Evolutionary conservation across 768 basidiomycete genomes (phyloP).

Genomic region (Nevesoporus exiguus): DNA sequence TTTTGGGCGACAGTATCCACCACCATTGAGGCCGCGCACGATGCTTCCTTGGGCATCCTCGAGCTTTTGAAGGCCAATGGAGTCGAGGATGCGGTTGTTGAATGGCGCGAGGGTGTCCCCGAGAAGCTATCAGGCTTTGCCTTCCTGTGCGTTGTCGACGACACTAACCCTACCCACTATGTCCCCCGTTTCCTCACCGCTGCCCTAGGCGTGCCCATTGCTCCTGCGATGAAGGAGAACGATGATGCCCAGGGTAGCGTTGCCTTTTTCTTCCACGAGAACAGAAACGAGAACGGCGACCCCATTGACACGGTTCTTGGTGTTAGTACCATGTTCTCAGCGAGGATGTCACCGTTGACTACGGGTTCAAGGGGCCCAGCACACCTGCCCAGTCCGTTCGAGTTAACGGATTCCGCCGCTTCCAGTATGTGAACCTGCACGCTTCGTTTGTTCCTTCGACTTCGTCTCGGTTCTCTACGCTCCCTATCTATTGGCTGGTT

Average conservation of each 20-base stretch:
- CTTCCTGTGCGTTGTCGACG: background rate
- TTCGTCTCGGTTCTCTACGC: too few species aligned
- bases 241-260: background rate
- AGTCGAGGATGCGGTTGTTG: background rate
- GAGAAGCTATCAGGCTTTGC: background rate
- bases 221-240: background rate
- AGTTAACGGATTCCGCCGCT: too few species aligned
- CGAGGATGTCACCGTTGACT: background rate
- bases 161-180: background rate
- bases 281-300: background rate
- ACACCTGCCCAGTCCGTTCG: too few species aligned
- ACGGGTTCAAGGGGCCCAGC: too few species aligned
- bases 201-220: background rate
- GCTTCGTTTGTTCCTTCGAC: too few species aligned
- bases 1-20: too few species aligned
- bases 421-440: too few species aligned
- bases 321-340: background rate
- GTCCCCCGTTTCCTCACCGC: background rate
- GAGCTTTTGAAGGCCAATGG: background rate
- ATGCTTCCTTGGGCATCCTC: slow-evolving; percentile 4
- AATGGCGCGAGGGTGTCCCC: background rate
- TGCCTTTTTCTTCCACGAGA: background rate
- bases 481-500: too few species aligned
- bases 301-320: background rate
- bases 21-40: slow-evolving; percentile 32